Conservation (phyloP, 73 alveolate species). For the Effrenium voratum region DNA sequence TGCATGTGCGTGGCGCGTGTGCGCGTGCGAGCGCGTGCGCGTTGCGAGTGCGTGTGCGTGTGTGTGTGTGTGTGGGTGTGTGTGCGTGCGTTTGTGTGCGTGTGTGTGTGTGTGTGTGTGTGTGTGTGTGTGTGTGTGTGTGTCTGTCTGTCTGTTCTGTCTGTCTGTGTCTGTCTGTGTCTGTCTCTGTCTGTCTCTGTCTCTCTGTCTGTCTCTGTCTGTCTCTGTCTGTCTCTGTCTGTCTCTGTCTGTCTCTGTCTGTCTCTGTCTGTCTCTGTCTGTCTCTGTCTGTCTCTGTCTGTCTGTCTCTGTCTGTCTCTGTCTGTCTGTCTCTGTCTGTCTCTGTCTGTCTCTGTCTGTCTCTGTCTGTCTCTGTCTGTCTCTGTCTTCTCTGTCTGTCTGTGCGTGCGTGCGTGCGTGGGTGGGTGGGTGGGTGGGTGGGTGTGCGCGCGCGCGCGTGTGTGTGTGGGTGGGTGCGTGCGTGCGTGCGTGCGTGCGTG, state of each 20-base stretch:
- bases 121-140: background rate
- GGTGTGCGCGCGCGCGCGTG: no score
- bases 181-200: background rate
- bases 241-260: slow-evolving; percentile 1
- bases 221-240: background rate
- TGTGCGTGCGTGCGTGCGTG: background rate
- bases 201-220: background rate
- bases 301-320: slow-evolving; percentile 4
- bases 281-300: slow-evolving; percentile 30
- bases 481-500: no score
- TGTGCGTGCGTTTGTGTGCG: background rate
- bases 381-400: background rate
- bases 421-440: no score
- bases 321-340: background rate
- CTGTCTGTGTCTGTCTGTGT: background rate
- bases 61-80: background rate
- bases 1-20: no score
- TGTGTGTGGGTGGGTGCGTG: no score
- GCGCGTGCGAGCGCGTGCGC: no score
- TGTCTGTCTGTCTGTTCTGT: background rate
- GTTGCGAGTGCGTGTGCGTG: background rate
- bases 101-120: background rate
- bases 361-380: background rate
- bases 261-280: slow-evolving; percentile 31
- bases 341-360: background rate